Evolutionary conservation across 257 asterid genomes (phyloP).

Genomic region (Thymus quinquecostatus): DNA sequence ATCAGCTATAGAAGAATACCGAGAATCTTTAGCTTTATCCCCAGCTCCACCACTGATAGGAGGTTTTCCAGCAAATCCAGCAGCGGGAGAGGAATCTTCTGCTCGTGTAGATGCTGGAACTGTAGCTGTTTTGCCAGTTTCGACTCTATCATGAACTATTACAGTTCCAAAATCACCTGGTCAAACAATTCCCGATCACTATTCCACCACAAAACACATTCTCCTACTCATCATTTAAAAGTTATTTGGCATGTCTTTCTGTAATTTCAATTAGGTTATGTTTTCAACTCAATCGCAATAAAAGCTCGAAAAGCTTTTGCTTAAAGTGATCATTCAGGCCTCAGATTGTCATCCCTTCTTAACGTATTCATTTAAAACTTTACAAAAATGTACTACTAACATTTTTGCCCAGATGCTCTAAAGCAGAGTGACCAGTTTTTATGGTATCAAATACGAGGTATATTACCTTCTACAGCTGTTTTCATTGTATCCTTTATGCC

Average conservation of each 20-base stretch:
- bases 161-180: slow-evolving; percentile 93
- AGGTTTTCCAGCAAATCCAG: slow-evolving; percentile 47
- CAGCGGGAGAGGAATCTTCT: slow-evolving; percentile 48
- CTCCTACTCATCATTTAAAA: neutral
- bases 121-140: slow-evolving; percentile 45
- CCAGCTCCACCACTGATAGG: slow-evolving; percentile 45
- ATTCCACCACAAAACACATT: neutral
- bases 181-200: slow-evolving; percentile 29
- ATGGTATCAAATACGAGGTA: slow-evolving; percentile 25
- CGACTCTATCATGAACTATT: slow-evolving; percentile 63
- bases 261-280: neutral
- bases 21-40: slow-evolving; percentile 51
- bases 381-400: neutral
- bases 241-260: neutral
- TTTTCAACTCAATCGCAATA: slow-evolving; percentile 17
- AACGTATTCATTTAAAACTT: neutral
- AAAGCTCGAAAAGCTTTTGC: neutral
- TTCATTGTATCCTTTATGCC: slow-evolving; percentile 41
- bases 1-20: slow-evolving; percentile 42
- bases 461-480: slow-evolving; percentile 60
- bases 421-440: slow-evolving; percentile 6
- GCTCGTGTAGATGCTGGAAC: slow-evolving; percentile 40
- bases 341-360: slow-evolving; percentile 15
- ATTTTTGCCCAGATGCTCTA: slow-evolving; percentile 2
- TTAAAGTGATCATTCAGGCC: neutral